Base-by-base conservation (phyloP, 495 filamentous ascomycete genomes). In the Penicillium maclennaniae region DNA sequence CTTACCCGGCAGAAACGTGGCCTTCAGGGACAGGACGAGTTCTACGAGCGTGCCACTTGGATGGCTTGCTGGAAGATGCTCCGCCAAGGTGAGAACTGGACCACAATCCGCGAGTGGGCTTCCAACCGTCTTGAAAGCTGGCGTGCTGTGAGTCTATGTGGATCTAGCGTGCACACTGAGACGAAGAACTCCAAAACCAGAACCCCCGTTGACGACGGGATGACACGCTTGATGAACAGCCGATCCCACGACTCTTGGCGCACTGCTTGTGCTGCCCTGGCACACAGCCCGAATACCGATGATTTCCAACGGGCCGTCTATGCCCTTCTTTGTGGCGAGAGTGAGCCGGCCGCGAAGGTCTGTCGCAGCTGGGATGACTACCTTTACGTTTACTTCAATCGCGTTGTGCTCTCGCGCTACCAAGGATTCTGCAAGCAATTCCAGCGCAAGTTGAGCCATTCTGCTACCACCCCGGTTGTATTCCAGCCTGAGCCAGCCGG, bases 221-320 rank as follows among this genome's bases (percentile, higher is more conserved):
- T 69, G 51, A 77, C 74, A 3, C 74, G 74, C 23, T 60, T 77
- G 68, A 77, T 76, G 74, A 76, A 73, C 49, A 71, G 62, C 43
- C 60, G 77, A 72, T 66, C 79, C 61, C 52, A 77, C 69, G 68
- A 72, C n/a, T 63, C 74, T 38, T 98, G 90, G 90, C 83, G 88
- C 51, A 79, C 85, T 44, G 90, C 88, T 64, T 97, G 92, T 72
- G 87, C 83, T 58, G 82, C 85, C 42, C 74, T 91, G 40, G 86
- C 92, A 38, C 77, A 76, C 44, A 83, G 84, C 43, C 79, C 80
- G 0, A 84, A 83, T 27, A 82, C 81, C 0, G 81, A 84, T 48
- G 82, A 87, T 25, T 92, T 88, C 63, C 90, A 98, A 71, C 79
- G 83, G 26, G 93, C 92, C 21, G 91, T 97, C 1, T 97, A 95